Evolutionary conservation across 2,329 filamentous ascomycete species (phyloP), one percentile per base, ranked within the genome.

Genomic region (Ceratocystis lukuohia): DNA sequence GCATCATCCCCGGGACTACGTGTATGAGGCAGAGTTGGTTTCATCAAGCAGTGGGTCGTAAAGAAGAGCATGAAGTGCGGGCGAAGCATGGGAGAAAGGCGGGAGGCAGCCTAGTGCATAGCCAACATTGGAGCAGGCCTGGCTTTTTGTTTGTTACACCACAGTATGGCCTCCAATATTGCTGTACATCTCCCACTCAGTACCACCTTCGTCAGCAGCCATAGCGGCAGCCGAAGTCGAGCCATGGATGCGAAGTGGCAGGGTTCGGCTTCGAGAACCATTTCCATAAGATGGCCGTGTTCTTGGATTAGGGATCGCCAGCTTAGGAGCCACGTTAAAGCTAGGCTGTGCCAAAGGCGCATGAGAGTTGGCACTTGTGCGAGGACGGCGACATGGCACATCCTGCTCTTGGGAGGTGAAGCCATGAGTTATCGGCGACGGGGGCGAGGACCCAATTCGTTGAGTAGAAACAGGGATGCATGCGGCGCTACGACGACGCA

Each of bases 151-250:
- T 41, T 41, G 37, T 67, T 46, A 66, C 53, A 65, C 41, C 17
- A 61, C 64, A 5, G 61, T 68, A 30, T 65, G 61, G 5, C 79
- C 79, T 44, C 79, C 79, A 3, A 81, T 71, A 12, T 79, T 77
- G 33, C 74, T 73, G 68, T 78, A 80, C 71, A 80, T 77, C 69
- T 78, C 78, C 78, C 78, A 81, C 3, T 75, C 75, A 2, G 76
- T 73, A 66, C 74, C 70, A 37, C 70, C 71, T 22, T 71, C 70
- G 41, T 71, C 71, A 22, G 71, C 70, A 33, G 33, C 28, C 62
- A 45, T 25, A 28, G 2, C 8, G 46, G 46, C 37, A 12, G 53
- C 12, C 2, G 53, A 8, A 28, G 66, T 28, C 7, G 45, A 41
- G 37, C 37, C 50, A 28, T 64, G 45, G 48, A 64, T 59, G 30